These are phyloP conservation scores for Clavariopsis aquatica DNA, from an alignment of 495 filamentous ascomycete genomes.

Conservation along the genomic window DNA sequence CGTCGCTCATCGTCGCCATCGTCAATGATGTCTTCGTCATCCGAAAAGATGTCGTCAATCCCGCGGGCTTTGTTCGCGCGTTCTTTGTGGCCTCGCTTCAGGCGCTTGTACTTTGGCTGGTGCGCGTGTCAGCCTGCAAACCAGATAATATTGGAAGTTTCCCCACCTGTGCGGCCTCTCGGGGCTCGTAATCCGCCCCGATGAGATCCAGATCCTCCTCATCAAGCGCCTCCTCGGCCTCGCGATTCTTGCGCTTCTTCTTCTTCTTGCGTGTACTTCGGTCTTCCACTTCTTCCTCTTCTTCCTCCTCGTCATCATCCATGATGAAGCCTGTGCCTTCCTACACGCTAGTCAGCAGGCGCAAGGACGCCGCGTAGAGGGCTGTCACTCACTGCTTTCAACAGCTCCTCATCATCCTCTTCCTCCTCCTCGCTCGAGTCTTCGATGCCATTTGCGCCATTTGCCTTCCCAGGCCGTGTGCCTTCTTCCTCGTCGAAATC, in stretches of 20 bases:
- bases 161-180: slow-evolving; percentile 63
- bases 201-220: slow-evolving; percentile 97
- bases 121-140: slow-evolving; percentile 3
- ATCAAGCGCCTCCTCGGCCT: slow-evolving; percentile 78
- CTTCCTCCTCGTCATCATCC: slow-evolving; percentile 86
- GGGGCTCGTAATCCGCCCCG: slow-evolving; percentile 70
- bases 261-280: slow-evolving; percentile 63
- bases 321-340: slow-evolving; percentile 95
- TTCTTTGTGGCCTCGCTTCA: slow-evolving; percentile 88
- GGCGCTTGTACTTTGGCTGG: slow-evolving; percentile 87
- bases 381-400: slow-evolving; percentile 47
- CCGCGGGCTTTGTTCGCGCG: slow-evolving; percentile 63
- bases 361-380: neutral
- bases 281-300: slow-evolving; percentile 64
- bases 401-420: slow-evolving; percentile 89
- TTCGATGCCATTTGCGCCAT: slow-evolving; percentile 54
- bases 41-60: slow-evolving; percentile 88
- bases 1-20: slow-evolving; percentile 42
- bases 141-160: neutral
- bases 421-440: slow-evolving; percentile 97
- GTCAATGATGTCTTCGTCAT: slow-evolving; percentile 75
- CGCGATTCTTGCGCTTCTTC: slow-evolving; percentile 62
- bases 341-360: slow-evolving; percentile 10
- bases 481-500: slow-evolving; percentile 83
- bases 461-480: slow-evolving; percentile 49